Conservation (phyloP, 352 stramenopile genomes). For the Plasmopara halstedii region DNA sequence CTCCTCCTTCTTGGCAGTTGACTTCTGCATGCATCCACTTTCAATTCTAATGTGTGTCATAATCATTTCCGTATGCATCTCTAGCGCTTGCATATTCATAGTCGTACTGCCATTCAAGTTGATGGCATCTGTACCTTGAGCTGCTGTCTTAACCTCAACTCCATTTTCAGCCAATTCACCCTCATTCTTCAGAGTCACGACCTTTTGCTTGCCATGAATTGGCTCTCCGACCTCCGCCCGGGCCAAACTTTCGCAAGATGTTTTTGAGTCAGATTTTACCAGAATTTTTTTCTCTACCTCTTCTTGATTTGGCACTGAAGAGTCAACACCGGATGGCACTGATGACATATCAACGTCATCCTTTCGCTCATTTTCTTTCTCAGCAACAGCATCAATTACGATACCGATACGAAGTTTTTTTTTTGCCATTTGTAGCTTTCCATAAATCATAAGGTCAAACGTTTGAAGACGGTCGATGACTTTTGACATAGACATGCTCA, state of each 20-base stretch:
- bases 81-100: constrained; percentile 10
- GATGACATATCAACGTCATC: constrained; percentile 9
- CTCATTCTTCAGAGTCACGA: constrained; percentile 2
- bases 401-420: constrained; percentile 29
- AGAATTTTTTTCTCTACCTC: constrained; percentile 5
- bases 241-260: not conserved
- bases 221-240: not conserved
- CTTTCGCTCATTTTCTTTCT: not conserved
- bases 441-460: constrained; percentile 58
- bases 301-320: constrained; percentile 10
- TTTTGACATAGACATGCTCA: constrained; percentile 25
- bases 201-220: constrained; percentile 1
- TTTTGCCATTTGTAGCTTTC: constrained; percentile 48
- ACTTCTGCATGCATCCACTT: constrained; percentile 58
- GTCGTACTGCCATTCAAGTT: constrained; percentile 5
- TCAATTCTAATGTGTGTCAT: constrained; percentile 64
- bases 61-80: constrained; percentile 37
- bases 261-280: constrained; percentile 25
- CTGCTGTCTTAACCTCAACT: not conserved
- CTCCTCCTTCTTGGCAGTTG: constrained; percentile 18
- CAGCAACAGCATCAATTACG: not conserved
- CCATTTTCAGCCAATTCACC: constrained; percentile 1
- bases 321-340: not conserved
- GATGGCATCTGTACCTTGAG: constrained; percentile 3
- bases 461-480: constrained; percentile 42